Conservation (phyloP, 2,329 filamentous ascomycete species). For the Arthroderma uncinatum region DNA sequence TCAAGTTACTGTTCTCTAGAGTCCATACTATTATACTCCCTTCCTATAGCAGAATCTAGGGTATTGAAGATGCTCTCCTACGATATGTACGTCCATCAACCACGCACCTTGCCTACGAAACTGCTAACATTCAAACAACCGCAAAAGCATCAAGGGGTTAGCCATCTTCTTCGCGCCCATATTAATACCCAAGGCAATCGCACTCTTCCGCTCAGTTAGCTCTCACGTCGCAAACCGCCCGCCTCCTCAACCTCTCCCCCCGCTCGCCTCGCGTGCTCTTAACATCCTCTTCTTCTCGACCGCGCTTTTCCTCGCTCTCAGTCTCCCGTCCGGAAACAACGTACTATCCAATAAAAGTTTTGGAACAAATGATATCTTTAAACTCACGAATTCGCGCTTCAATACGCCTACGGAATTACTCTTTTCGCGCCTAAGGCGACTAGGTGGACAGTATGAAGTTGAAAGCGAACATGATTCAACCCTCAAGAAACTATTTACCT, state of each 20-base stretch:
- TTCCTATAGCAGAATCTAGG: neutral
- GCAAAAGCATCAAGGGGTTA: constrained; percentile 32
- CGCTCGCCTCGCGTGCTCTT: constrained; percentile 28
- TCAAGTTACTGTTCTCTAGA: neutral
- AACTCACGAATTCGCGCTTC: constrained; percentile 63
- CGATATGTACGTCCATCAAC: constrained; percentile 13
- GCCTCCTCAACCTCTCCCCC: constrained; percentile 28
- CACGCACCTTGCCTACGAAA: neutral
- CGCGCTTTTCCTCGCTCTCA: constrained; percentile 46
- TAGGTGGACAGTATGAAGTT: constrained; percentile 23
- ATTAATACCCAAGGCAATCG: constrained; percentile 30
- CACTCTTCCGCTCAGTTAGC: constrained; percentile 28
- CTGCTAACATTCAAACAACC: neutral
- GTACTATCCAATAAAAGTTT: constrained; percentile 38
- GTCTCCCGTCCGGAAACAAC: constrained; percentile 41
- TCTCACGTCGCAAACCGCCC: constrained; percentile 26
- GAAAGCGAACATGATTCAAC: constrained; percentile 43
- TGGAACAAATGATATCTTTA: constrained; percentile 58
- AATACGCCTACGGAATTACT: constrained; percentile 77
- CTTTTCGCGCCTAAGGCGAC: constrained; percentile 57
- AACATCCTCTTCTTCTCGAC: constrained; percentile 45
- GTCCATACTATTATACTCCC: neutral
- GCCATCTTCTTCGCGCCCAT: constrained; percentile 35
- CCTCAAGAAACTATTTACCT: constrained; percentile 58
- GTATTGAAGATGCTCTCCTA: constrained; percentile 11